Percentiles rank a stretch among this genome's conserved stretches.
Evolutionary conservation across 228 moss, liverwort and hornwort genomes (phyloP).

Genomic region (Sphagnum fallax): DNA sequence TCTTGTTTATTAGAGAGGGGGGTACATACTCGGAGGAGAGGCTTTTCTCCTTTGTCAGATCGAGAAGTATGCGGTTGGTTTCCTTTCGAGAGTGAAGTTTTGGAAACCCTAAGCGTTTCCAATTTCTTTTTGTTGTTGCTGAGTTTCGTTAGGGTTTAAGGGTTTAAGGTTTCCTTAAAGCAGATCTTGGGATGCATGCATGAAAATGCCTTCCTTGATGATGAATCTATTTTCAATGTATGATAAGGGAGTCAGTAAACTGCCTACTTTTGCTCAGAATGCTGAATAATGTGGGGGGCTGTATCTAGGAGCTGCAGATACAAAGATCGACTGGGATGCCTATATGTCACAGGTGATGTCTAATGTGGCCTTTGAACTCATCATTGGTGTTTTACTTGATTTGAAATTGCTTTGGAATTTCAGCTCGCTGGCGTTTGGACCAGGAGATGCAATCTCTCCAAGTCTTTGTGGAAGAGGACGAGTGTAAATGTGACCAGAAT

Average conservation of each 20-base stretch:
- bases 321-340: slow-evolving; percentile 99
- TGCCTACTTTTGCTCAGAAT: neutral
- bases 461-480: too few relatives aligned
- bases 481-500: too few relatives aligned
- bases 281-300: neutral
- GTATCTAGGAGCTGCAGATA: slow-evolving; percentile 43
- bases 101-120: neutral
- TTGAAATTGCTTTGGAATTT: too few relatives aligned
- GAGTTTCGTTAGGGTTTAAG: neutral
- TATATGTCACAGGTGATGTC: slow-evolving; percentile 92
- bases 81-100: neutral
- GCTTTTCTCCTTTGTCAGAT: neutral
- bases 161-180: neutral
- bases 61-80: neutral
- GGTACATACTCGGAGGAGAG: neutral
- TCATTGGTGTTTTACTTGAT: too few relatives aligned
- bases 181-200: neutral
- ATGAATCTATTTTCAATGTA: neutral
- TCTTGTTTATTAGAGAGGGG: neutral
- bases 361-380: neutral
- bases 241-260: neutral
- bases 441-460: too few relatives aligned
- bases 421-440: too few relatives aligned
- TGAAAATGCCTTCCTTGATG: neutral
- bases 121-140: neutral